Percentiles rank a stretch among this genome's conserved stretches.
phyloP scores from a whole-genome alignment of 345 rosid genomes.

The Corchorus olitorius region DNA sequence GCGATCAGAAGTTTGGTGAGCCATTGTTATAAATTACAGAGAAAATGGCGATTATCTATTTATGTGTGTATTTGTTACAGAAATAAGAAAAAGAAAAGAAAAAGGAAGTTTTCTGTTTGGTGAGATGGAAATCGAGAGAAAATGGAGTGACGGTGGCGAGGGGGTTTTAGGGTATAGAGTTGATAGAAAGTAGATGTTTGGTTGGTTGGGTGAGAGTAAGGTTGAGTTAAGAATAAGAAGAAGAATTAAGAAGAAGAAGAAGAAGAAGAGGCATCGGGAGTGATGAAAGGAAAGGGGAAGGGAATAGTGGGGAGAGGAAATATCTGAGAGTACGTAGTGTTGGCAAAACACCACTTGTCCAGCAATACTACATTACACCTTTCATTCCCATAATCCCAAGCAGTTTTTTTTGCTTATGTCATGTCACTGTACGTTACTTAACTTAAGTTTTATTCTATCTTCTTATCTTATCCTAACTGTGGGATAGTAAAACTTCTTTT shows the following conservation, averaged over 20 bases:
- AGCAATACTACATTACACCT: background rate
- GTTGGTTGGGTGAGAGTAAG: background rate
- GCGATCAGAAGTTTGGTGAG: slow-evolving; percentile 31
- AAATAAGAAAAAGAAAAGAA: no score
- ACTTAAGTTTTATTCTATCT: no score
- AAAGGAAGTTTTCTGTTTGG: slow-evolving; percentile 8
- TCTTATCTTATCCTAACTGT: no score
- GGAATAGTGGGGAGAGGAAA: background rate
- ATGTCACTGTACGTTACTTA: no score
- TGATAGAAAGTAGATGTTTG: background rate
- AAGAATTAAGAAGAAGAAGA: background rate
- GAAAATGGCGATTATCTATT: background rate
- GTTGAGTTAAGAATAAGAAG: background rate
- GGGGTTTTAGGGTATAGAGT: background rate
- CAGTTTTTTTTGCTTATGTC: no score
- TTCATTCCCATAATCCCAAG: no score
- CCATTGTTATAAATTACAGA: slow-evolving; percentile 8
- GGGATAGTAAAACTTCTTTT: no score
- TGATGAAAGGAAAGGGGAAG: background rate
- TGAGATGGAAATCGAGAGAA: background rate
- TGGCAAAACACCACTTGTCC: slow-evolving; percentile 14
- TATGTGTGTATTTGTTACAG: background rate
- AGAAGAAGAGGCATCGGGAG: background rate
- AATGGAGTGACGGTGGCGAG: background rate
- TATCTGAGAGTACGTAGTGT: background rate